Evolutionary conservation across 1,284 basidiomycete species (phyloP).

Genomic region (Apiotrichum gracile): DNA sequence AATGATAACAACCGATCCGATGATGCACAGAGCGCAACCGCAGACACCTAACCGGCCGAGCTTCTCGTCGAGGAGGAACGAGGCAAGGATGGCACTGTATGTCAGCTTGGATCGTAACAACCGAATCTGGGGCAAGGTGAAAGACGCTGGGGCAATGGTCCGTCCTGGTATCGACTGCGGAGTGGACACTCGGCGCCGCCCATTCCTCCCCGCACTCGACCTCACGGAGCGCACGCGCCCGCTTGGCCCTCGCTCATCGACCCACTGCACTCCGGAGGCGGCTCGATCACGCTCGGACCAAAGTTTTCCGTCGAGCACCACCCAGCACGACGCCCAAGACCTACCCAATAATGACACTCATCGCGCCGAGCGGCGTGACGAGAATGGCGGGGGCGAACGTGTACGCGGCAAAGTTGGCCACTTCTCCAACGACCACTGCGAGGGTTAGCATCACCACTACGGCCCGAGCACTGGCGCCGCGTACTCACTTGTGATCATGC

Average conservation of each 20-base stretch:
- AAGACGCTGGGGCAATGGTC: no score
- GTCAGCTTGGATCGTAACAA: neutral
- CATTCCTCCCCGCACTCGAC: no score
- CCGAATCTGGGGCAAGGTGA: no score
- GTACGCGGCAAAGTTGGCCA: slow-evolving; percentile 98
- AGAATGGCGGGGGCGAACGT: slow-evolving; percentile 96
- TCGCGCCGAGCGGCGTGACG: slow-evolving; percentile 90
- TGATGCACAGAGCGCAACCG: slow-evolving; percentile 84
- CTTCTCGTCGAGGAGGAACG: slow-evolving; percentile 87
- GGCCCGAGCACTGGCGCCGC: neutral
- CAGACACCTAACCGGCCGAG: slow-evolving; percentile 87
- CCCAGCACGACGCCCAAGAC: neutral
- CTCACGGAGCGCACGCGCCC: no score
- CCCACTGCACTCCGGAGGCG: no score
- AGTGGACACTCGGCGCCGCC: no score
- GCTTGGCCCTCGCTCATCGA: no score
- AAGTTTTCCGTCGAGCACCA: no score
- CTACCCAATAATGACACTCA: slow-evolving; percentile 94
- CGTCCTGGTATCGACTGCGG: no score
- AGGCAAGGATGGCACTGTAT: slow-evolving; percentile 79
- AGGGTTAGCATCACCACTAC: neutral
- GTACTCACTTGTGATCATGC: slow-evolving; percentile 81
- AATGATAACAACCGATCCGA: slow-evolving; percentile 72
- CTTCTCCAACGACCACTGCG: slow-evolving; percentile 48
- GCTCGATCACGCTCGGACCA: neutral